A percentile compares a stretch with the other conserved stretches of the same genome.
Evolutionary conservation across 805 yeast genomes (phyloP).

Genomic region (Saturnispora ahearnii): DNA sequence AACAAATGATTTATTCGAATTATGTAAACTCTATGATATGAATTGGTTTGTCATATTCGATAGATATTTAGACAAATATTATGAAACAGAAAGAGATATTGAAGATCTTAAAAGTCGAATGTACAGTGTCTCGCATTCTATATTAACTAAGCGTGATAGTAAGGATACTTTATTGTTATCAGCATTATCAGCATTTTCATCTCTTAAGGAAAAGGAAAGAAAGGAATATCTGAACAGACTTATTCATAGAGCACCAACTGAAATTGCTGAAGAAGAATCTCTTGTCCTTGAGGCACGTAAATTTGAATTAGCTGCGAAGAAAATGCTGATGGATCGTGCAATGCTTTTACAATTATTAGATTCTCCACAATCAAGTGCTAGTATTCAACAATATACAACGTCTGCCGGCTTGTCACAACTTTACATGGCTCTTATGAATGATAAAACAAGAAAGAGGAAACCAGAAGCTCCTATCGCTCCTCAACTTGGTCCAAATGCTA

Average conservation of each 20-base stretch:
- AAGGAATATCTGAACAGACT: slow-evolving; percentile 72
- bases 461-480: slow-evolving; percentile 49
- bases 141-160: slow-evolving; percentile 33
- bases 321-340: slow-evolving; percentile 75
- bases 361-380: slow-evolving; percentile 73
- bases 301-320: slow-evolving; percentile 86
- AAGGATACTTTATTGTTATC: slow-evolving; percentile 44
- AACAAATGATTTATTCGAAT: slow-evolving; percentile 66
- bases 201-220: slow-evolving; percentile 64
- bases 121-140: slow-evolving; percentile 54
- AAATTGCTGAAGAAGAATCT: slow-evolving; percentile 95
- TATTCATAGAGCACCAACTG: slow-evolving; percentile 83
- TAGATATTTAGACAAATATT: slow-evolving; percentile 35
- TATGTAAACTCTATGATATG: slow-evolving; percentile 50
- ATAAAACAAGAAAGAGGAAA: slow-evolving; percentile 51
- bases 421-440: slow-evolving; percentile 67
- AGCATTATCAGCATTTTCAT: slow-evolving; percentile 54
- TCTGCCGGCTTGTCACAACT: slow-evolving; percentile 87
- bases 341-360: slow-evolving; percentile 71
- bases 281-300: slow-evolving; percentile 86
- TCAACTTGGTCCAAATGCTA: slow-evolving; percentile 47
- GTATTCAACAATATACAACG: slow-evolving; percentile 66
- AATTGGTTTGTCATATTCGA: slow-evolving; percentile 65
- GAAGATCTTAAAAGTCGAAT: slow-evolving; percentile 84
- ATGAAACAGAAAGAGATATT: slow-evolving; percentile 42